Conservation (phyloP, 371 early-diverging fungal species). For the Rhizopus stolonifer region DNA sequence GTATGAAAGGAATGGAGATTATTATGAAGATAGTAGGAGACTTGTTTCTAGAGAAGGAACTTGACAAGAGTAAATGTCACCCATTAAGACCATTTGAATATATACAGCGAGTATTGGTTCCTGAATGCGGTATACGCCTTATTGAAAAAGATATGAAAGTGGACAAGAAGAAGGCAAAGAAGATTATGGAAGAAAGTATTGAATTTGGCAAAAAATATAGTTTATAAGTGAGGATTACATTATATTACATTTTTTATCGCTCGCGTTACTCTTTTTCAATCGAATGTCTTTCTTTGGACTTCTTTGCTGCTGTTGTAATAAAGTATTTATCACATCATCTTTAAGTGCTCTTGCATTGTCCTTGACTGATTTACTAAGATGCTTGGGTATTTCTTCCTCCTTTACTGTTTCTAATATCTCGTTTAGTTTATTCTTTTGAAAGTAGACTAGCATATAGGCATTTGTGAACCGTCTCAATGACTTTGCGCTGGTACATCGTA, state of each 20-base stretch:
- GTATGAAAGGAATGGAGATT: conserved; percentile 47
- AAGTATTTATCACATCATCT: conserved; percentile 22
- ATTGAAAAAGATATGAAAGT: conserved; percentile 49
- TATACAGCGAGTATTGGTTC: conserved; percentile 61
- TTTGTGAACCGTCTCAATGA: conserved; percentile 22
- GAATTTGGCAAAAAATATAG: neutral
- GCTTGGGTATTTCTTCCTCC: conserved; percentile 67
- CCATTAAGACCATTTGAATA: conserved; percentile 61
- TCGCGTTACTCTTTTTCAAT: conserved; percentile 17
- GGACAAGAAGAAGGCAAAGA: conserved; percentile 35
- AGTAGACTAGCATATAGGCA: conserved; percentile 96
- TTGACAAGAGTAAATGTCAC: conserved; percentile 28
- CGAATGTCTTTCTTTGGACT: conserved; percentile 18
- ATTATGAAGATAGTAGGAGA: conserved; percentile 40
- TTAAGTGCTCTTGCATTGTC: conserved; percentile 53
- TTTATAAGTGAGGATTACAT: conserved; percentile 13
- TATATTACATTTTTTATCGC: conserved; percentile 23
- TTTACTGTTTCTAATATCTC: conserved; percentile 68
- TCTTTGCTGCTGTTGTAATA: conserved; percentile 16
- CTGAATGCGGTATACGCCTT: conserved; percentile 55
- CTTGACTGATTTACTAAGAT: conserved; percentile 17
- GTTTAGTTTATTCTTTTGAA: conserved; percentile 71
- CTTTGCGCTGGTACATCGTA: conserved; percentile 19
- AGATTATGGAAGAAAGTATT: conserved; percentile 51
- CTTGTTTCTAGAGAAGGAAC: conserved; percentile 37